These are phyloP conservation scores for Coffea eugenioides DNA, from an alignment of 257 asterid species.

Conservation along the genomic window DNA sequence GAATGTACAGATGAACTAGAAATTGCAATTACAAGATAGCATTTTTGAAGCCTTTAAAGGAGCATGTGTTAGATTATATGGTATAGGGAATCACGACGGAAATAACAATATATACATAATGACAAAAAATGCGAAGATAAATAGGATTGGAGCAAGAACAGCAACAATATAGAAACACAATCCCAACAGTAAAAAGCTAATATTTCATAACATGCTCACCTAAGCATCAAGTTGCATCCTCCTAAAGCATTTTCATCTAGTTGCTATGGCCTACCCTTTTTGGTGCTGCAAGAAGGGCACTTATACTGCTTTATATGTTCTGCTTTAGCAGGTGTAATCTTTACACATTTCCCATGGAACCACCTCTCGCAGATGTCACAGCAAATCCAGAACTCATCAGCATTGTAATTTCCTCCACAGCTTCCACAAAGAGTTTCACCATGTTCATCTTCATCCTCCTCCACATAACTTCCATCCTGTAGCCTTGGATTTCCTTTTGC, in stretches of 20 bases:
- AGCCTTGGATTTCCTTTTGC: slow-evolving; percentile 20
- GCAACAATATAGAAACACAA: neutral
- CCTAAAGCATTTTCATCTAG: slow-evolving; percentile 1
- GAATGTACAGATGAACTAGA: neutral
- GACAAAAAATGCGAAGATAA: too few species aligned
- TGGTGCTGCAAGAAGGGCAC: slow-evolving; percentile 36
- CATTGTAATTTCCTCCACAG: slow-evolving; percentile 34
- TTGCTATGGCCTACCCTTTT: slow-evolving; percentile 14
- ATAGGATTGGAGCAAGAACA: neutral
- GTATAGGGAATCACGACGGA: neutral
- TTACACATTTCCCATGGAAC: slow-evolving; percentile 42
- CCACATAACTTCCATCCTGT: slow-evolving; percentile 25
- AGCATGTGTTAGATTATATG: neutral
- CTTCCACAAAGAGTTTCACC: slow-evolving; percentile 37
- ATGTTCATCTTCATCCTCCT: slow-evolving; percentile 33
- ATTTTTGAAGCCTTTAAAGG: neutral
- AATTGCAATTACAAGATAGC: neutral
- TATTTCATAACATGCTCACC: neutral
- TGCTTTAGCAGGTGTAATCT: slow-evolving; percentile 34
- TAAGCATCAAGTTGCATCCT: slow-evolving; percentile 4
- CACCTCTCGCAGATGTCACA: slow-evolving; percentile 39
- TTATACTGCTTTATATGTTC: slow-evolving; percentile 30
- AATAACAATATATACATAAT: neutral
- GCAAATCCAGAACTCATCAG: slow-evolving; percentile 37
- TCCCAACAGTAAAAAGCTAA: neutral